Conservation (phyloP, 805 yeast species). For the Kodamaea nitidulidarum region DNA sequence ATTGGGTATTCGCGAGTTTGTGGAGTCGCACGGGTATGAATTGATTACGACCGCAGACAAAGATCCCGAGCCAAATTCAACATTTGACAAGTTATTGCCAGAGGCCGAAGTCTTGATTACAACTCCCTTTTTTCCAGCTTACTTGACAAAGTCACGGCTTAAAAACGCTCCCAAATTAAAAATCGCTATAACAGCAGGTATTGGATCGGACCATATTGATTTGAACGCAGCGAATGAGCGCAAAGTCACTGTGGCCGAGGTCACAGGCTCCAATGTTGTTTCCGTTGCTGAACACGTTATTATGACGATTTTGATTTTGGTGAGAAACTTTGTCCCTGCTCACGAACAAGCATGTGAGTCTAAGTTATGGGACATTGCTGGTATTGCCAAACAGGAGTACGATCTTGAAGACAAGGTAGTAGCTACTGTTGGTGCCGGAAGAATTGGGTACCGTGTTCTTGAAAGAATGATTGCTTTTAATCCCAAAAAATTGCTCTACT, state of each 20-base stretch:
- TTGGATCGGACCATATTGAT: constrained; percentile 80
- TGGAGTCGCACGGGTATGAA: constrained; percentile 64
- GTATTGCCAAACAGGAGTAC: constrained; percentile 63
- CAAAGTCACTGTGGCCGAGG: constrained; percentile 68
- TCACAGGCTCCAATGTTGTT: constrained; percentile 68
- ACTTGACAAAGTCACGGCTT: constrained; percentile 63
- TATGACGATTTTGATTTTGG: constrained; percentile 21
- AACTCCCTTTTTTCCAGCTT: constrained; percentile 82
- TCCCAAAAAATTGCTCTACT: constrained; percentile 69
- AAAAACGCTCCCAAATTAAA: constrained; percentile 68
- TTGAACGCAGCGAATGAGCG: constrained; percentile 61
- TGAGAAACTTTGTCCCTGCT: constrained; percentile 48
- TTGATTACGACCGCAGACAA: constrained; percentile 64
- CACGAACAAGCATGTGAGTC: constrained; percentile 56
- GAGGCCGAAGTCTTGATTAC: constrained; percentile 77
- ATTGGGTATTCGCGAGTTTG: constrained; percentile 62
- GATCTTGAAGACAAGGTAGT: constrained; percentile 74
- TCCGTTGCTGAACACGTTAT: constrained; percentile 48
- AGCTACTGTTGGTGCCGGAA: constrained; percentile 79
- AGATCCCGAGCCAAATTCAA: constrained; percentile 54
- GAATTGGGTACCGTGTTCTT: constrained; percentile 74
- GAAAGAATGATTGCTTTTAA: constrained; percentile 70
- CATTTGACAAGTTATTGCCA: constrained; percentile 58
- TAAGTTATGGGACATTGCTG: constrained; percentile 74
- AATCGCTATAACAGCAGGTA: constrained; percentile 74